Conservation (phyloP, 352 stramenopile species). For the Globisporangium perplexum region DNA sequence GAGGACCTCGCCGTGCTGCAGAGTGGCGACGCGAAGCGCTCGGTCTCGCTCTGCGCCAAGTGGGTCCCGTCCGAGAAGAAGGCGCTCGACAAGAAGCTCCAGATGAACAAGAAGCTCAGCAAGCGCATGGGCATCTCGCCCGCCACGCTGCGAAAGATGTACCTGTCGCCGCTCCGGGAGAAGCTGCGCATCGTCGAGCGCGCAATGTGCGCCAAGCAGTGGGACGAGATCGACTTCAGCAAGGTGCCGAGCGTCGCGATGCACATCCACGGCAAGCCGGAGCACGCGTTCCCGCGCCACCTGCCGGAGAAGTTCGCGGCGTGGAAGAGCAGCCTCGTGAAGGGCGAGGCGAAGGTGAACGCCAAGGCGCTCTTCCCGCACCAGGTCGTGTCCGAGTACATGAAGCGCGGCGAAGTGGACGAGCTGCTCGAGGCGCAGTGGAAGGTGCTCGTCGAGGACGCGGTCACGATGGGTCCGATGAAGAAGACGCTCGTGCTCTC, state of each 20-base stretch:
- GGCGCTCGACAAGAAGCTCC: constrained; percentile 37
- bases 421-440: constrained; percentile 49
- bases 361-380: constrained; percentile 40
- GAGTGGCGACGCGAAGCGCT: constrained; percentile 4
- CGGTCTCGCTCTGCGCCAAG: constrained; percentile 45
- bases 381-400: constrained; percentile 37
- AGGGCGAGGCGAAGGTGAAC: constrained; percentile 38
- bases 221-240: constrained; percentile 35
- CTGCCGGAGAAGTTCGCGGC: constrained; percentile 25
- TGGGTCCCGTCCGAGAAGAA: constrained; percentile 60
- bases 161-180: constrained; percentile 35
- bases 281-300: constrained; percentile 33
- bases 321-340: constrained; percentile 26
- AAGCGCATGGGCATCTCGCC: constrained; percentile 34
- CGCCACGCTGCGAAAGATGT: constrained; percentile 36
- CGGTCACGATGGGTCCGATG: constrained; percentile 5
- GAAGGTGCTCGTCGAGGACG: constrained; percentile 30
- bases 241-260: constrained; percentile 39
- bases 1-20: constrained; percentile 22
- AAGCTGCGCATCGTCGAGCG: constrained; percentile 36
- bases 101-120: constrained; percentile 47
- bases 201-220: constrained; percentile 43
- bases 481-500: constrained; percentile 43
- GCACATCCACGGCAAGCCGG: constrained; percentile 36
- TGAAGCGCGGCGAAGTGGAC: constrained; percentile 15